A percentile compares a stretch with the other conserved stretches of the same genome.
Conservation (phyloP, 1,284 basidiomycete species). For the Cerrena zonata region DNA sequence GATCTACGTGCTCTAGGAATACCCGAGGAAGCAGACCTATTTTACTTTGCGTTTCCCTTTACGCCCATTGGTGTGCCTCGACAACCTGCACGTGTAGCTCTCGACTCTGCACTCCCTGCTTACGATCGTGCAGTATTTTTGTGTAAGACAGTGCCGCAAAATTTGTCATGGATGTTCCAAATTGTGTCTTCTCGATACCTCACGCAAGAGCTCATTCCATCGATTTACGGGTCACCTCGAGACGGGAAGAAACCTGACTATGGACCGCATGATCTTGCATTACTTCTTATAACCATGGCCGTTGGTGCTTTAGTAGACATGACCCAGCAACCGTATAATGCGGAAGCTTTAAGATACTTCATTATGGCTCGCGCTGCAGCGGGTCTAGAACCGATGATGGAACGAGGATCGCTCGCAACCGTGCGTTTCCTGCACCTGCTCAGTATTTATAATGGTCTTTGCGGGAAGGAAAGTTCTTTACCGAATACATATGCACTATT, state of each 20-base stretch:
- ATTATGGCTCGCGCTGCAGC: constrained; percentile 43
- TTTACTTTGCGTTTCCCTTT: constrained; percentile 16
- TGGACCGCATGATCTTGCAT: constrained; percentile 45
- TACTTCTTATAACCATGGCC: constrained; percentile 45
- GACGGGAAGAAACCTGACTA: constrained; percentile 24
- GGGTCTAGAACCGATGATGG: constrained; percentile 40
- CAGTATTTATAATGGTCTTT: constrained; percentile 50
- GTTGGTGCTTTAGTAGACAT: constrained; percentile 48
- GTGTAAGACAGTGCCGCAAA: constrained; percentile 40
- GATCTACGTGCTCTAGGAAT: constrained; percentile 15
- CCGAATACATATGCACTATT: constrained; percentile 42
- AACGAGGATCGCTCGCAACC: constrained; percentile 35
- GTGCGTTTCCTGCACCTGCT: constrained; percentile 46
- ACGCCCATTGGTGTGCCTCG: constrained; percentile 12
- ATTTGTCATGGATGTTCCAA: constrained; percentile 51
- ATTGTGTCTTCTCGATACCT: constrained; percentile 42
- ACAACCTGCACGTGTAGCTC: constrained; percentile 9
- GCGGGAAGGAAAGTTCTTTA: constrained; percentile 45
- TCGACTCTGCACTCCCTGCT: constrained; percentile 16
- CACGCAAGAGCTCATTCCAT: constrained; percentile 40
- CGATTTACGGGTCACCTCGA: constrained; percentile 29
- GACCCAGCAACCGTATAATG: constrained; percentile 41
- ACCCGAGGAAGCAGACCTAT: constrained; percentile 12
- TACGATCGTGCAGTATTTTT: constrained; percentile 12
- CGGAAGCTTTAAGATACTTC: constrained; percentile 52